phyloP scores from a whole-genome alignment of 75 land plant genomes.

The Cunninghamia lanceolata region DNA sequence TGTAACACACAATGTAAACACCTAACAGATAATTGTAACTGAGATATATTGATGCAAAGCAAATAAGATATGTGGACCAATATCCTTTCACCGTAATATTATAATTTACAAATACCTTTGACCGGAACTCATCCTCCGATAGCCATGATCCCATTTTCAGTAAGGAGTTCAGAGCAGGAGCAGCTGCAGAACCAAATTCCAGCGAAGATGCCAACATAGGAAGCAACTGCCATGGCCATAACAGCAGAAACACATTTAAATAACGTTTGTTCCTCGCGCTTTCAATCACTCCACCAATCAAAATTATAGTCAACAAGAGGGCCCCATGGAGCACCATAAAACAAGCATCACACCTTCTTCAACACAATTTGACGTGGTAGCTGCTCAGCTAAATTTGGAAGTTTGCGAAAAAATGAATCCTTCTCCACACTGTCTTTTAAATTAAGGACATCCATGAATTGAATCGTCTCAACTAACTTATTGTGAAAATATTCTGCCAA shows the following conservation, averaged over 20 bases:
- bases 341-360: conserved; percentile 66
- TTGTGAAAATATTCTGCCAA: conserved; percentile 94
- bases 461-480: conserved; percentile 97
- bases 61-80: background rate
- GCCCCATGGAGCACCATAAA: background rate
- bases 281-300: background rate
- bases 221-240: conserved; percentile 59
- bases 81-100: background rate
- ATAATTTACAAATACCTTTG: conserved; percentile 50
- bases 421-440: conserved; percentile 98
- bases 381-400: conserved; percentile 90
- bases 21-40: background rate
- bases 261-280: background rate
- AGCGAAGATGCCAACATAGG: conserved; percentile 93
- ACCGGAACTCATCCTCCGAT: conserved; percentile 74
- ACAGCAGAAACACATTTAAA: background rate
- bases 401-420: conserved; percentile 96
- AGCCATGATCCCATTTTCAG: conserved; percentile 98
- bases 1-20: background rate
- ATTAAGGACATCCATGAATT: conserved; percentile 95
- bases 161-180: conserved; percentile 88
- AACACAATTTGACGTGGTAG: conserved; percentile 96
- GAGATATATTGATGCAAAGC: background rate
- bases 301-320: background rate
- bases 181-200: conserved; percentile 99